Percentiles rank a stretch among this genome's conserved stretches.
Conservation (phyloP, 208 protist species). For the Wallacemonas collosoma region DNA sequence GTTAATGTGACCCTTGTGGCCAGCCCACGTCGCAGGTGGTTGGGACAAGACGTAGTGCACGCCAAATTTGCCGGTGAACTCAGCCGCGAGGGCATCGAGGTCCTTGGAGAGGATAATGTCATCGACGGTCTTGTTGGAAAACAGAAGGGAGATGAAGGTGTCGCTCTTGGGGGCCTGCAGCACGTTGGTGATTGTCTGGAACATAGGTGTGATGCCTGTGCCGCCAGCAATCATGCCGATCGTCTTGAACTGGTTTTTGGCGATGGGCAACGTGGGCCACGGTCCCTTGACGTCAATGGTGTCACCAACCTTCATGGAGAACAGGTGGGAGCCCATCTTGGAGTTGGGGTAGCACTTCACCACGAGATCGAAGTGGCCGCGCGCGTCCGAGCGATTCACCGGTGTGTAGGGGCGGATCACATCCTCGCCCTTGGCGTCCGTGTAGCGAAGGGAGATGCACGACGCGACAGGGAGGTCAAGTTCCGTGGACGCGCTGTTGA, state of each 20-base stretch:
- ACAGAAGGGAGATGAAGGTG: slow-evolving; percentile 76
- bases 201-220: slow-evolving; percentile 92
- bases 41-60: slow-evolving; percentile 74
- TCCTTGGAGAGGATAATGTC: slow-evolving; percentile 83
- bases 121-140: slow-evolving; percentile 65
- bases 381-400: slow-evolving; percentile 48
- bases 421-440: slow-evolving; percentile 56
- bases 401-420: slow-evolving; percentile 84
- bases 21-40: slow-evolving; percentile 48
- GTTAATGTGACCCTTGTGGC: slow-evolving; percentile 65
- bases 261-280: slow-evolving; percentile 71
- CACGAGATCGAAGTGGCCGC: slow-evolving; percentile 73
- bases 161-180: slow-evolving; percentile 52
- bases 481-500: slow-evolving; percentile 32
- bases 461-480: slow-evolving; percentile 54
- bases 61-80: slow-evolving; percentile 61
- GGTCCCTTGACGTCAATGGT: slow-evolving; percentile 85
- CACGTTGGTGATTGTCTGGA: slow-evolving; percentile 79
- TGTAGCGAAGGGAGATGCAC: slow-evolving; percentile 69
- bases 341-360: slow-evolving; percentile 84
- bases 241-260: slow-evolving; percentile 56
- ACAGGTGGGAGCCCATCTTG: slow-evolving; percentile 90
- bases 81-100: slow-evolving; percentile 55
- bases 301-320: slow-evolving; percentile 80
- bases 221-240: slow-evolving; percentile 89